A percentile compares a stretch with the other conserved stretches of the same genome.
These are phyloP conservation scores for Vigna unguiculata DNA, from an alignment of 306 rosid species.

Conservation along the genomic window DNA sequence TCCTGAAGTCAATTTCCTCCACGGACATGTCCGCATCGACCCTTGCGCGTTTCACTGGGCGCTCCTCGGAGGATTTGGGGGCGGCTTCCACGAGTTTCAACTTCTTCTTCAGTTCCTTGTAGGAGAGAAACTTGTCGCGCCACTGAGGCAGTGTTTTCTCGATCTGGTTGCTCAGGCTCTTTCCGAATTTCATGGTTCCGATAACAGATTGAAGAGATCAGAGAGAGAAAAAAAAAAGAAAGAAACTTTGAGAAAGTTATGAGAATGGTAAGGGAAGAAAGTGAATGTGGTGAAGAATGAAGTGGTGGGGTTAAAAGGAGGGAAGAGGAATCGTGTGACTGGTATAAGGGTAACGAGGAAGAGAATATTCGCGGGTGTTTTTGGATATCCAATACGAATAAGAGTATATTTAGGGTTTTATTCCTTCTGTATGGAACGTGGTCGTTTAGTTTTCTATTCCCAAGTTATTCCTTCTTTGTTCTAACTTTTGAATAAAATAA, in stretches of 20 bases:
- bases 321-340: not conserved
- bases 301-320: not conserved
- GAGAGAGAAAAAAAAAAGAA: too few relatives aligned
- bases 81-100: slow-evolving; percentile 66
- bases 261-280: not conserved
- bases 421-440: slow-evolving; percentile 9
- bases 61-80: not conserved
- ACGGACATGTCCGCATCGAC: slow-evolving; percentile 53
- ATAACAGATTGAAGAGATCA: not conserved
- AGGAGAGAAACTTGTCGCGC: slow-evolving; percentile 88
- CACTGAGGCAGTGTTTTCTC: slow-evolving; percentile 84
- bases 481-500: not conserved
- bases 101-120: slow-evolving; percentile 84
- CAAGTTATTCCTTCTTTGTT: not conserved
- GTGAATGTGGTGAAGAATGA: not conserved
- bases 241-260: too few relatives aligned
- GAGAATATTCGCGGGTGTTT: not conserved
- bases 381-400: slow-evolving; percentile 24
- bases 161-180: slow-evolving; percentile 81
- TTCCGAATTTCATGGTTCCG: slow-evolving; percentile 76
- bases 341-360: not conserved
- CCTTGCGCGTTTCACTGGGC: slow-evolving; percentile 60
- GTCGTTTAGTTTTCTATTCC: not conserved
- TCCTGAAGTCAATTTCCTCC: slow-evolving; percentile 70
- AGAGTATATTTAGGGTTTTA: slow-evolving; percentile 63